Percentiles rank a stretch among this genome's conserved stretches.
Evolutionary conservation across 306 rosid species (phyloP).

Genomic region (Nissolia schottii): DNA sequence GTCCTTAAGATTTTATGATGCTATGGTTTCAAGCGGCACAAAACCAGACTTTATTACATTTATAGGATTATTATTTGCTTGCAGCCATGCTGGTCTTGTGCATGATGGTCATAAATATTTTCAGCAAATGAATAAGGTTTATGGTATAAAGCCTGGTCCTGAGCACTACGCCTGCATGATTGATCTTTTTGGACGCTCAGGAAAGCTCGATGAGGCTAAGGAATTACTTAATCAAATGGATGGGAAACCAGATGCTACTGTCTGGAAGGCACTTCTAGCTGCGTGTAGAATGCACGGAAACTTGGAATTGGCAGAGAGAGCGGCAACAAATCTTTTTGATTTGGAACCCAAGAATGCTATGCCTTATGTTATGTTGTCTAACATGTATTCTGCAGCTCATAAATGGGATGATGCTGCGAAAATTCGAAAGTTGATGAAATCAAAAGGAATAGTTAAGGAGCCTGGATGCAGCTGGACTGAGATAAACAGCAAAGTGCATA

Average conservation of each 20-base stretch:
- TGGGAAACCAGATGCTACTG: conserved; percentile 74
- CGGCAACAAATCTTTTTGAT: conserved; percentile 60
- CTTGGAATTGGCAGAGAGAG: conserved; percentile 73
- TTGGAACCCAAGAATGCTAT: conserved; percentile 64
- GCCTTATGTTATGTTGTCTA: conserved; percentile 74
- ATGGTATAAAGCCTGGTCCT: conserved; percentile 74
- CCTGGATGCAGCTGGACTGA: conserved; percentile 91
- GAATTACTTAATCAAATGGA: conserved; percentile 58
- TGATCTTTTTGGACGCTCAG: conserved; percentile 80
- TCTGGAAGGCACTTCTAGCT: conserved; percentile 90
- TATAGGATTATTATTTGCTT: conserved; percentile 85
- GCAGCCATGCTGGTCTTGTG: conserved; percentile 88
- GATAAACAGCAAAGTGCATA: conserved; percentile 57
- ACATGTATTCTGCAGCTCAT: conserved; percentile 66
- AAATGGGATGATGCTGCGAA: conserved; percentile 72
- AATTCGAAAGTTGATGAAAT: conserved; percentile 70
- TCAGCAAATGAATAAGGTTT: conserved; percentile 56
- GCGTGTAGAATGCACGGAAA: conserved; percentile 82
- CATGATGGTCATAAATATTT: conserved; percentile 54
- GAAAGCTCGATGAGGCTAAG: conserved; percentile 61
- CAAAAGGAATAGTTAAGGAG: conserved; percentile 75
- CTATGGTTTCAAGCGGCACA: conserved; percentile 65
- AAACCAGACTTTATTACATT: conserved; percentile 82
- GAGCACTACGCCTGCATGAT: conserved; percentile 92
- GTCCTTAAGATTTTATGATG: conserved; percentile 63